Base-by-base conservation (phyloP, 1,139 yeast species). In the Tardiomyces depauwii region DNA sequence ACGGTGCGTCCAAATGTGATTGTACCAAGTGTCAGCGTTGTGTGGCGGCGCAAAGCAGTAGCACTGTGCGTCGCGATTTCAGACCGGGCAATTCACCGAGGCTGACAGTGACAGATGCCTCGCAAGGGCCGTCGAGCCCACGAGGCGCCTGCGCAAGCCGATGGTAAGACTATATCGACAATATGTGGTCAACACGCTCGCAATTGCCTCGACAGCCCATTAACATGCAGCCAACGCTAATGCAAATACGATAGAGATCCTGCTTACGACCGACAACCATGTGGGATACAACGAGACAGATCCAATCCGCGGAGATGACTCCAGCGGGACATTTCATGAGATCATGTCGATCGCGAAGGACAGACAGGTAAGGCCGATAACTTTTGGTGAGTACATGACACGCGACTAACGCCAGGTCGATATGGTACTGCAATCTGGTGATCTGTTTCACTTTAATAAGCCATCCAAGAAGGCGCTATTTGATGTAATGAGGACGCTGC, bases 191-290 rank as follows among this genome's bases (percentile, higher is more conserved):
- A n/a, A n/a, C n/a, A n/a, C n/a, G n/a, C n/a, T n/a, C n/a, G n/a
- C n/a, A n/a, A n/a, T n/a, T n/a, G n/a, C n/a, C n/a, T n/a, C n/a
- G n/a, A n/a, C n/a, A n/a, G n/a, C n/a, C n/a, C n/a, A 21, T 21
- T 21, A 7, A 21, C 25, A 21, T 21, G n/a, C 25, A 28, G 32
- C 2, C 11, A 13, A 13, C 13, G 11, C 32, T 2, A 3, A 16
- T 2, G 51, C 58, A 14, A 74, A 82, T 60, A 86, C 95, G 0
- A 77, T 89, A 16, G 67, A 86, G 41, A 76, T 91, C 19, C 75
- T 91, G 38, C 66, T 91, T 18, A 88, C 98, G 1, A 88, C 98
- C 1, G 99, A 91, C 59, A 91, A 91, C 61, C 99, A 91, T 70
- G 95, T 91, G 28, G 99, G 99, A 1, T 89, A 81, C 60, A 79